These are phyloP conservation scores for Penicillium sp. DNA, from an alignment of 2,329 filamentous ascomycete species.

Conservation along the genomic window DNA sequence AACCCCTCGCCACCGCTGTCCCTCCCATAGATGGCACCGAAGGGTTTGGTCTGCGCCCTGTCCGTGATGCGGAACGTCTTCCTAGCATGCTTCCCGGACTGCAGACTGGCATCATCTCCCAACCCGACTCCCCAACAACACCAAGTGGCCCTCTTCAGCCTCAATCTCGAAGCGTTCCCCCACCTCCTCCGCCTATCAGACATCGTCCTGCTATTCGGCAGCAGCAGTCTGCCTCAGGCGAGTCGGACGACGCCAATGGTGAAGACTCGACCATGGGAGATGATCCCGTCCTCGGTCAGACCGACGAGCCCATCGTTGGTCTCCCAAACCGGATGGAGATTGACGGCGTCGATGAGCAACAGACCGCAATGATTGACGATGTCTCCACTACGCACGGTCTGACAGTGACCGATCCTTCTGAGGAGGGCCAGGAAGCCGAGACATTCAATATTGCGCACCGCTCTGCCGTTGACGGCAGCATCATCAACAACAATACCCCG, in stretches of 20 bases:
- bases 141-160: constrained; percentile 66
- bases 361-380: constrained; percentile 67
- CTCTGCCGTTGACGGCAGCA: constrained; percentile 78
- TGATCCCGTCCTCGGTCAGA: constrained; percentile 51
- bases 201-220: constrained; percentile 84
- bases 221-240: constrained; percentile 80
- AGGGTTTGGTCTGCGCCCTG: constrained; percentile 70
- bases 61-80: constrained; percentile 77
- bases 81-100: constrained; percentile 75
- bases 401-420: constrained; percentile 74
- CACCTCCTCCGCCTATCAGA: constrained; percentile 55
- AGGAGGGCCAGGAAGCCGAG: constrained; percentile 74
- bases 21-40: constrained; percentile 68
- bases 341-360: constrained; percentile 80
- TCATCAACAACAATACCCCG: constrained; percentile 65
- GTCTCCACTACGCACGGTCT: constrained; percentile 70
- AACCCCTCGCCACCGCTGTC: constrained; percentile 66
- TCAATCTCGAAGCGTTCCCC: constrained; percentile 55
- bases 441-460: constrained; percentile 94
- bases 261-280: constrained; percentile 78
- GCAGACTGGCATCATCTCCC: constrained; percentile 71
- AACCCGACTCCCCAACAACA: constrained; percentile 87
- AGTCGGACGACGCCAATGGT: constrained; percentile 79
- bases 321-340: constrained; percentile 81
- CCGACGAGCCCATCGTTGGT: constrained; percentile 69